A percentile compares a stretch with the other conserved stretches of the same genome.
phyloP scores from a whole-genome alignment of 768 basidiomycete species.

The Mycena chlorophos region DNA sequence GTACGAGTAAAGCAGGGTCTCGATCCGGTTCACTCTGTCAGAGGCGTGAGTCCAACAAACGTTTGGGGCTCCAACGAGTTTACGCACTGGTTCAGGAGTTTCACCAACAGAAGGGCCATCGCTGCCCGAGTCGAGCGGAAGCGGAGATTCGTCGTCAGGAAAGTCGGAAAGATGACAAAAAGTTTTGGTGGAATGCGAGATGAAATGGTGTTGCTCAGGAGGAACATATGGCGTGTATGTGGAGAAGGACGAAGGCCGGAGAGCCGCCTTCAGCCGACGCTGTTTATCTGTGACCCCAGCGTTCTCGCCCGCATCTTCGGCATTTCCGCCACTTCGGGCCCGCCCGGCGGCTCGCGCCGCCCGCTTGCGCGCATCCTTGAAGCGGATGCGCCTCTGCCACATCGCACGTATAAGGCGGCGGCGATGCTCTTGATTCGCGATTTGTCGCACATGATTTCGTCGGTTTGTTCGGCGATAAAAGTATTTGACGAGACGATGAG shows the following conservation, averaged over 20 bases:
- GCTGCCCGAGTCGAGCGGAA: not conserved
- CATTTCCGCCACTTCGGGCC: too few relatives aligned
- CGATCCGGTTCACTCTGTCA: too few relatives aligned
- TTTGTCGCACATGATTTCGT: constrained; percentile 24
- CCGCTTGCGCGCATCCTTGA: not conserved
- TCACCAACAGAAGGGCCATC: not conserved
- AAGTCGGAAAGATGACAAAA: not conserved
- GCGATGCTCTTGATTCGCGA: constrained; percentile 24
- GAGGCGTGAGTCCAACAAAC: too few relatives aligned
- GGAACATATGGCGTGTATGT: not conserved
- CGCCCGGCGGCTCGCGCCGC: not conserved
- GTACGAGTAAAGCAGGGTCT: too few relatives aligned
- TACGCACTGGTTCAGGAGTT: not conserved
- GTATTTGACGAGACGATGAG: constrained; percentile 37
- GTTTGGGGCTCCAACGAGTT: too few relatives aligned
- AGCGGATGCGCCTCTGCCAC: constrained; percentile 21
- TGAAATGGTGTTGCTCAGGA: too few relatives aligned
- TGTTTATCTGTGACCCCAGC: not conserved
- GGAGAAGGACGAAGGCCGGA: not conserved
- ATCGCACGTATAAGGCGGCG: constrained; percentile 8
- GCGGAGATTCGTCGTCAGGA: not conserved
- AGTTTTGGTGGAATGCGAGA: not conserved
- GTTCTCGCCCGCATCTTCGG: not conserved
- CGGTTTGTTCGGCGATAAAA: constrained; percentile 38
- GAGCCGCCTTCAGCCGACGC: not conserved